Conservation (phyloP, 805 yeast genomes). For the Ogataea minuta region DNA sequence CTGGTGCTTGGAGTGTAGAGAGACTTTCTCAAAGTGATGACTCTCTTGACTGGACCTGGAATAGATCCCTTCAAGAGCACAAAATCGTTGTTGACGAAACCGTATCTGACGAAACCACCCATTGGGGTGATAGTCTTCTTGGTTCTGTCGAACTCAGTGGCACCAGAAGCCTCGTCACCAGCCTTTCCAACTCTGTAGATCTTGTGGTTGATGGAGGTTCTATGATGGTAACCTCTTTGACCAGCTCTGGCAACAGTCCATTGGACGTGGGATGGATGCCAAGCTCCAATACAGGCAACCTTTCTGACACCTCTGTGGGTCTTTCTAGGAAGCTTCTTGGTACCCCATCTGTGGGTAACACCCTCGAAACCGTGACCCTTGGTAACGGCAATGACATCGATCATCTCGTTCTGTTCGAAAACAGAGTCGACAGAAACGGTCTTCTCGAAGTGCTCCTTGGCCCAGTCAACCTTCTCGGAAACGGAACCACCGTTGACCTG, state of each 20-base stretch:
- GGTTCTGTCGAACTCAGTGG: slow-evolving; percentile 99
- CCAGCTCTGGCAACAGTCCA: slow-evolving; percentile 99
- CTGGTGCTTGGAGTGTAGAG: slow-evolving; percentile 97
- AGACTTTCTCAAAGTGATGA: slow-evolving; percentile 97
- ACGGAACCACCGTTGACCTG: slow-evolving; percentile 99
- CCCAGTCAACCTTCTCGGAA: slow-evolving; percentile 98
- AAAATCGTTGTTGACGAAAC: slow-evolving; percentile 96
- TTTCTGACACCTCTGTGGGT: slow-evolving; percentile 99
- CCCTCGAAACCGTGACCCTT: slow-evolving; percentile 99
- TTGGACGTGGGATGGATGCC: slow-evolving; percentile 99
- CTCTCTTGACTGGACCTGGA: slow-evolving; percentile 99
- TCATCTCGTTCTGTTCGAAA: slow-evolving; percentile 97
- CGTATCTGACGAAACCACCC: slow-evolving; percentile 99
- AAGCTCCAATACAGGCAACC: slow-evolving; percentile 99
- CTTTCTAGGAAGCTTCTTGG: slow-evolving; percentile 99
- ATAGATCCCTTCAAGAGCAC: slow-evolving; percentile 97
- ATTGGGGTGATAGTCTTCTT: slow-evolving; percentile 99
- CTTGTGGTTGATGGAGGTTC: slow-evolving; percentile 99
- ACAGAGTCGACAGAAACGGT: slow-evolving; percentile 94
- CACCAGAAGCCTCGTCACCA: slow-evolving; percentile 89
- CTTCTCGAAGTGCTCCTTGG: slow-evolving; percentile 98
- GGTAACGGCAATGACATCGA: slow-evolving; percentile 98
- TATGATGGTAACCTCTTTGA: slow-evolving; percentile 99
- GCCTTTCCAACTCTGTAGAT: slow-evolving; percentile 98
- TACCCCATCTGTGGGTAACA: slow-evolving; percentile 99